Evolutionary conservation across 2,329 filamentous ascomycete species (phyloP), one percentile per base, ranked within the genome.

Genomic region (Aspergillus caelatus): DNA sequence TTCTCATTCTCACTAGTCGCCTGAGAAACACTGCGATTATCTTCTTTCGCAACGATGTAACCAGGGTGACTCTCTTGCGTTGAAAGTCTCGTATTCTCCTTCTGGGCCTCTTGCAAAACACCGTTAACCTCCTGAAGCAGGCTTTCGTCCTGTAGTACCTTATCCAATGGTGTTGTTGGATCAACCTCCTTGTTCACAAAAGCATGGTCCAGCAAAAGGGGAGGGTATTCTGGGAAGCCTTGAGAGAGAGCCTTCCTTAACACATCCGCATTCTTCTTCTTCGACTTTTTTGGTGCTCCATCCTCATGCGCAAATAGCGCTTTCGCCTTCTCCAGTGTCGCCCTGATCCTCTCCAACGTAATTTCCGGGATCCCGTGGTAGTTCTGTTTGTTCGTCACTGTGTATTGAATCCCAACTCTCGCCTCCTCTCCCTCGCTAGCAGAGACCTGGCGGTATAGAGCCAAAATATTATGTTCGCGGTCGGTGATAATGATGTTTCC

Each of bases 401-500:
- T 90, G 78, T 98, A 98, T 63, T 87, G 86, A 65, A 93, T 76
- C 0, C 94, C 94, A 4, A 92, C 83, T 48, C 91, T 85, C 59
- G 96, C 88, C 48, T 91, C 88, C 72, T 97, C 94, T 72, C 91
- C 91, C 58, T 91, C 90, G 2, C 90, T 91, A 70, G 93, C 91
- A 5, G 88, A 82, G 1, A 98, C 94, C 67, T 91, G 89, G 61
- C 95, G 88, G 69, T 95, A 82, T 23, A 99, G 80, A 0, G 91
- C 88, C 41, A 98, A 77, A 61, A 98, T 94, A 66, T 90, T 95
- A 58, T 94, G 82, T 28, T 96, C 89, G 57, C 85, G 86, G 74
- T 98, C 93, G 3, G 95, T 97, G 59, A 99, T 84, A 65, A 99
- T 92, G 65, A 99, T 90, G 75, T 99, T 99, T 53, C 95, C 95